Conservation (phyloP, 768 basidiomycete genomes). For the Peribolospora kevripleyi region DNA sequence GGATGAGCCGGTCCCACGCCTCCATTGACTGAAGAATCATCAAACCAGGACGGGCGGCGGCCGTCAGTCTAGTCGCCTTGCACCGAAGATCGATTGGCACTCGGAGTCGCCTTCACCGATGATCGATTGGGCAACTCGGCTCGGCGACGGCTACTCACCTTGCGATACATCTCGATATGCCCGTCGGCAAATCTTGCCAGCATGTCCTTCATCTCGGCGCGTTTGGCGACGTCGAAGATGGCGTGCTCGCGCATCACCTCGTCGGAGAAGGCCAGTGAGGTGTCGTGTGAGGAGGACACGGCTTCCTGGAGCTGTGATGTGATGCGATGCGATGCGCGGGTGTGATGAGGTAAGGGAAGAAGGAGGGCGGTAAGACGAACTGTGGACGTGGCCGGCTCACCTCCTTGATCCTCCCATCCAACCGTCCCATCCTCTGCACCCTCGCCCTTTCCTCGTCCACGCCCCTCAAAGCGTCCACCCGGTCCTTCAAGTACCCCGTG, state of each 20-base stretch:
- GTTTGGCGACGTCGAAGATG: conserved; percentile 70
- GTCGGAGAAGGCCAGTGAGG: conserved; percentile 86
- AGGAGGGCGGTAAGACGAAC: neutral
- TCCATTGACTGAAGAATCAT: too few relatives aligned
- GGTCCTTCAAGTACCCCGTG: conserved; percentile 71
- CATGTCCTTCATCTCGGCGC: conserved; percentile 93
- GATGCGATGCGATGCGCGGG: neutral
- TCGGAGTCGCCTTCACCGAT: too few relatives aligned
- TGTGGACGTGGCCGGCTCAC: conserved; percentile 23
- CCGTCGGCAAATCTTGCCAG: conserved; percentile 70
- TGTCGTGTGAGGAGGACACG: conserved; percentile 80
- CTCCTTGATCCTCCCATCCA: conserved; percentile 89
- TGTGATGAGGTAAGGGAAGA: neutral
- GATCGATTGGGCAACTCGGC: too few relatives aligned
- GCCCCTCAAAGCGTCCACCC: conserved; percentile 72
- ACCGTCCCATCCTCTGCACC: conserved; percentile 75
- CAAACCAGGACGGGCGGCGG: too few relatives aligned
- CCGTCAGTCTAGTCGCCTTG: too few relatives aligned
- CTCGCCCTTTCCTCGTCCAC: conserved; percentile 79
- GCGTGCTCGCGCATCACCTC: conserved; percentile 78
- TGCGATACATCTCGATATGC: conserved; percentile 66
- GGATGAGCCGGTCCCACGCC: too few relatives aligned
- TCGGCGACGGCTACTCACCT: neutral
- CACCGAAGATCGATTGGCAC: too few relatives aligned
- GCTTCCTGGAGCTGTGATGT: conserved; percentile 85